Conservation (phyloP, 371 early-diverging fungal genomes). For the Saksenaea oblongispora region DNA sequence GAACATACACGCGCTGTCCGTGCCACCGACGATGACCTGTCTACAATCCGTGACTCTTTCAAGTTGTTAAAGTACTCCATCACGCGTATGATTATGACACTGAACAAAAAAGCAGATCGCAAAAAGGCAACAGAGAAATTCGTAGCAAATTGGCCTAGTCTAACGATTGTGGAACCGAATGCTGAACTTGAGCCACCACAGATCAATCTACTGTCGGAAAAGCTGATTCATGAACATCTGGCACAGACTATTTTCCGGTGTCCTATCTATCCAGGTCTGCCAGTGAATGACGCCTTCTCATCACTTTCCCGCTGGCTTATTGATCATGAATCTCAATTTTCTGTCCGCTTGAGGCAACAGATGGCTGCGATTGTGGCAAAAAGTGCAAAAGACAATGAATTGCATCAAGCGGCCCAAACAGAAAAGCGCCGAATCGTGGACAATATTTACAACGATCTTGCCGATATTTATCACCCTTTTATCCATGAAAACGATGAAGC, state of each 20-base stretch:
- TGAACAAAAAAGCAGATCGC: constrained; percentile 55
- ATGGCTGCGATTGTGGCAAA: constrained; percentile 58
- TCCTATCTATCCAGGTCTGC: constrained; percentile 56
- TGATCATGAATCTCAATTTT: constrained; percentile 45
- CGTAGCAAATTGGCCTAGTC: constrained; percentile 35
- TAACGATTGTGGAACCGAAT: constrained; percentile 23
- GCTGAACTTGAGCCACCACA: constrained; percentile 48
- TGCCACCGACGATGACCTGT: constrained; percentile 65
- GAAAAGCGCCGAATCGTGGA: constrained; percentile 36
- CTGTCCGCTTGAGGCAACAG: constrained; percentile 61
- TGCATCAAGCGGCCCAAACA: constrained; percentile 43
- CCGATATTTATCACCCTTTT: constrained; percentile 46
- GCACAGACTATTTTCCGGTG: constrained; percentile 47
- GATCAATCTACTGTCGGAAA: constrained; percentile 58
- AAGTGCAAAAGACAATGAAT: constrained; percentile 42
- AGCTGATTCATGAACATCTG: constrained; percentile 56
- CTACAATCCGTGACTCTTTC: constrained; percentile 61
- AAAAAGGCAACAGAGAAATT: constrained; percentile 45
- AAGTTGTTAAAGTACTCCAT: constrained; percentile 58
- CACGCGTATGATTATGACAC: constrained; percentile 56
- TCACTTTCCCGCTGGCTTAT: constrained; percentile 54
- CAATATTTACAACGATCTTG: constrained; percentile 44
- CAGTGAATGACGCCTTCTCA: constrained; percentile 54
- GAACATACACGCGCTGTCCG: constrained; percentile 59
- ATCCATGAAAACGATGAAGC: constrained; percentile 40